These are phyloP conservation scores for Camelina hispida DNA, from an alignment of 345 rosid genomes.

Conservation along the genomic window DNA sequence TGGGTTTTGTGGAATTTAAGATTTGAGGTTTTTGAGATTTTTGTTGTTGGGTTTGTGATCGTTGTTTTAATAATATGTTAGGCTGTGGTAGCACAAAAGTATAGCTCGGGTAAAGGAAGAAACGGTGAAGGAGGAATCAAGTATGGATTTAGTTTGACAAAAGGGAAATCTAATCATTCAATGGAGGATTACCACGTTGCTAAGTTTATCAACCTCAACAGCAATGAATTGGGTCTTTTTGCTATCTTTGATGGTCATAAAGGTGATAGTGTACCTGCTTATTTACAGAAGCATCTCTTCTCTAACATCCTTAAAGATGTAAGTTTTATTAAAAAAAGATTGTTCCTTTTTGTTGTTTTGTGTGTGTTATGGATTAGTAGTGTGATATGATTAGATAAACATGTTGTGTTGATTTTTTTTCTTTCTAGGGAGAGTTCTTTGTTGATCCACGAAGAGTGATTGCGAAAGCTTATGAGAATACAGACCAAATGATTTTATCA, in stretches of 20 bases:
- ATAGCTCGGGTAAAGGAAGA: conserved; percentile 63
- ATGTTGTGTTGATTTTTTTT: conserved; percentile 24
- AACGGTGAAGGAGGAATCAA: conserved; percentile 53
- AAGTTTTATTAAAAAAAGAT: conserved; percentile 1
- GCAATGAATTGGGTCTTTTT: conserved; percentile 68
- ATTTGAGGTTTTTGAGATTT: neutral
- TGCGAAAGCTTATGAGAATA: conserved; percentile 66
- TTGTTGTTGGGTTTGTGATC: neutral
- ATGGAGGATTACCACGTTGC: conserved; percentile 90
- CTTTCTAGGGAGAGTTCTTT: conserved; percentile 69
- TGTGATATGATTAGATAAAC: neutral
- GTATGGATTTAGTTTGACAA: conserved; percentile 66
- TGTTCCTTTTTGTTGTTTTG: neutral
- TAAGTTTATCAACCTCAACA: conserved; percentile 55
- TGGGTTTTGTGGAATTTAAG: neutral
- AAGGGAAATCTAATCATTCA: conserved; percentile 73
- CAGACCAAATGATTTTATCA: conserved; percentile 69
- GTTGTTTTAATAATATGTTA: neutral
- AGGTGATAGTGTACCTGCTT: conserved; percentile 69
- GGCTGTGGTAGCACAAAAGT: conserved; percentile 10
- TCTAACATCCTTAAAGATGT: conserved; percentile 72
- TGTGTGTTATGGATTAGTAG: neutral
- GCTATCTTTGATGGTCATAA: conserved; percentile 83
- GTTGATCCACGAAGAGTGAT: conserved; percentile 63
- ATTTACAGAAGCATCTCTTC: conserved; percentile 71